phyloP scores from a whole-genome alignment of 2,329 filamentous ascomycete genomes.

The Colletotrichum sp. region DNA sequence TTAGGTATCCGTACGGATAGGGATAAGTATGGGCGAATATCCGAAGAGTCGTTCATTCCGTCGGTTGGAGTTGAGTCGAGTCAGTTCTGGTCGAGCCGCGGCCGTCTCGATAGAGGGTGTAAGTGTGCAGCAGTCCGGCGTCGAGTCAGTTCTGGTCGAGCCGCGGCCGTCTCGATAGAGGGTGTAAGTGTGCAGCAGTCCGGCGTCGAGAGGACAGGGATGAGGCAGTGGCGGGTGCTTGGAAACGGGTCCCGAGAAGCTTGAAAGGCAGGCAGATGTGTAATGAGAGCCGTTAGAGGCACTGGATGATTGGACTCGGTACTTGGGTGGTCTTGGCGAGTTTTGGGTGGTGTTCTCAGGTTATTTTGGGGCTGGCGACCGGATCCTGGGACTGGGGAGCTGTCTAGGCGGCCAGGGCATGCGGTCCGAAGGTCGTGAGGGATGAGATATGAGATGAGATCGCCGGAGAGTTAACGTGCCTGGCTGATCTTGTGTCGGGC shows the following conservation, averaged over 20 bases:
- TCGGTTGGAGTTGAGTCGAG: neutral
- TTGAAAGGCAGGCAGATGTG: constrained; percentile 5
- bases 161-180: neutral
- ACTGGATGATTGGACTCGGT: constrained; percentile 16
- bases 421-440: neutral
- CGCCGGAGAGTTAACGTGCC: neutral
- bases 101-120: neutral
- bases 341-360: constrained; percentile 4
- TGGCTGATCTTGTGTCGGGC: neutral
- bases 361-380: neutral
- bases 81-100: neutral
- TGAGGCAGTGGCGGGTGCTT: neutral
- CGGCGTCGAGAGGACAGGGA: neutral
- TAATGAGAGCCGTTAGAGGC: neutral
- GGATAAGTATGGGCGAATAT: neutral
- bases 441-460: neutral
- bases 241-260: constrained; percentile 1
- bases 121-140: neutral
- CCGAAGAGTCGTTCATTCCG: neutral
- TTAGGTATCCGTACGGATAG: neutral
- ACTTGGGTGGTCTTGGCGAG: constrained; percentile 15
- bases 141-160: neutral
- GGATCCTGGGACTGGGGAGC: neutral
- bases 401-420: neutral
- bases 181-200: neutral